Base-by-base conservation (phyloP, 495 filamentous ascomycete species). In the Clohesyomyces aquaticus region DNA sequence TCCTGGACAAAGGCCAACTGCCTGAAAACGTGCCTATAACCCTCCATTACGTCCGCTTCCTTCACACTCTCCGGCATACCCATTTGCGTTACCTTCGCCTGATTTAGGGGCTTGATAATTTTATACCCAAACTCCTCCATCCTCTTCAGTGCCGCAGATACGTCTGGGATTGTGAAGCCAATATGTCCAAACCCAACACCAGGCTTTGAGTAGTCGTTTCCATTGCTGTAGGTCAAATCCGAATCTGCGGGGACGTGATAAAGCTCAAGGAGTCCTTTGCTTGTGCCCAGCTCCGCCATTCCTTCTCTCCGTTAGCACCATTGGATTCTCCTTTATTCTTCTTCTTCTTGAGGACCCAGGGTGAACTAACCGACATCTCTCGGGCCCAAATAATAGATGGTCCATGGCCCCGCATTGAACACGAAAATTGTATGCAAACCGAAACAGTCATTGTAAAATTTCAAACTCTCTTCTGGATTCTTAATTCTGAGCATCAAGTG, bases 401-500 rank as follows among this genome's bases (percentile, higher is more conserved):
- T 65, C 62, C 62, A 65, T 0, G 62, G 55, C 42, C 62, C 62
- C 26, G 41, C 28, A 45, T 65, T 65, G 48, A 65, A 65, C 3
- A 65, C 59, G 47, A 65, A 65, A 2, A 65, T 45, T 8, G 45
- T 42, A 29, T 65, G 62, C 62, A 65, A 21, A 2, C 62, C 62
- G 16, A 65, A 59, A 52, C 62, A 65, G 38, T 65, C 62, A 23
- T 59, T 65, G 49, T 65, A 65, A 21, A 65, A 65, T 19, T 47
- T 9, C 12, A 65, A 23, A 19, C 47, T 59, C 19, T 45, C 22
- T 2, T 45, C 48, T 3, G 62, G 62, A 19, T 65, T 32, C 26
- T 59, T 65, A 23, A 65, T 65, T 38, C 62, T 55, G 9, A 65
- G 47, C 62, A 65, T 65, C 1, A 65, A 27, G 48, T 65, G 62